A percentile compares a stretch with the other conserved stretches of the same genome.
Evolutionary conservation across 129 eudicot genomes (phyloP).

Genomic region (Rutidosis leptorrhynchoides): DNA sequence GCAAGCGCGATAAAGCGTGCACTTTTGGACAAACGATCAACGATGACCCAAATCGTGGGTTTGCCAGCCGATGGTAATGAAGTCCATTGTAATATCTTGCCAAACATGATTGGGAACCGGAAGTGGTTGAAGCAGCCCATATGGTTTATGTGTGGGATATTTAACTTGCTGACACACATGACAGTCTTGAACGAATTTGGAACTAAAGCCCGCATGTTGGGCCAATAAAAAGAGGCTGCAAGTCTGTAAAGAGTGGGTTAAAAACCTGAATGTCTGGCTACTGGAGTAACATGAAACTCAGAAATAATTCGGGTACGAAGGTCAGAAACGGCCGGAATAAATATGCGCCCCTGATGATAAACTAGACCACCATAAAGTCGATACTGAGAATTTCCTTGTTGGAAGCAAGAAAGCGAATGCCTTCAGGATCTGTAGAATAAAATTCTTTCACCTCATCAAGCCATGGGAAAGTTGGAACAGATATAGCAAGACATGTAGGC

Average conservation of each 20-base stretch:
- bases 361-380: too few relatives aligned
- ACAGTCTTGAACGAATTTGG: neutral
- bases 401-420: too few relatives aligned
- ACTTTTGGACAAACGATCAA: neutral
- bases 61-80: neutral
- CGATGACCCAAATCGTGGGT: neutral
- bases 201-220: neutral
- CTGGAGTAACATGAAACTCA: neutral
- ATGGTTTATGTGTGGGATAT: neutral
- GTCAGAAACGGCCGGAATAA: neutral
- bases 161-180: neutral
- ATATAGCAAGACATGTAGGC: neutral
- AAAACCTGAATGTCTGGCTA: neutral
- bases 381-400: too few relatives aligned
- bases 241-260: neutral
- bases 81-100: neutral
- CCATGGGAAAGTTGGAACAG: neutral
- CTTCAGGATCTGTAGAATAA: too few relatives aligned
- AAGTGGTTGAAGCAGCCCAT: constrained; percentile 2
- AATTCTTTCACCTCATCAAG: neutral
- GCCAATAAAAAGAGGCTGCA: neutral
- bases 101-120: neutral
- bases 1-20: neutral
- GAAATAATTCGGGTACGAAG: too few relatives aligned
- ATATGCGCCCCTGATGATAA: neutral